A percentile compares a stretch with the other conserved stretches of the same genome.
These are phyloP conservation scores for Oryza australiensis DNA, from an alignment of 176 grass and related monocot species.

Conservation along the genomic window DNA sequence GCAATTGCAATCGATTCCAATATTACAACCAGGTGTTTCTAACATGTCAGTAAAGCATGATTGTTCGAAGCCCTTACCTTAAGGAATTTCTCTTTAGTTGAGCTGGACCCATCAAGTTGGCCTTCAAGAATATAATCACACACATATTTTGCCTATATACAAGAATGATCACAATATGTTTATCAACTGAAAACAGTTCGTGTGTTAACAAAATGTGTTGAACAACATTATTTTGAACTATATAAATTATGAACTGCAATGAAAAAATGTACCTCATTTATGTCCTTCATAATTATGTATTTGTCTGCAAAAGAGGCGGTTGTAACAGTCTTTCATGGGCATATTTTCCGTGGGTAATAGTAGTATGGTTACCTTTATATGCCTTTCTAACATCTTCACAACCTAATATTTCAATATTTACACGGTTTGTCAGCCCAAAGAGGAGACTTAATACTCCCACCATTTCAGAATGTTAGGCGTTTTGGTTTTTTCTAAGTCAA, in stretches of 20 bases:
- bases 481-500: too few species aligned
- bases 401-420: too few species aligned
- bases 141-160: constrained; percentile 74
- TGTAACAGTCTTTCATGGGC: constrained; percentile 49
- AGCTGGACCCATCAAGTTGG: constrained; percentile 94
- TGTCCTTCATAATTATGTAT: constrained; percentile 90
- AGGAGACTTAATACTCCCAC: too few species aligned
- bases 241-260: not conserved
- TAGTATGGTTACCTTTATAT: too few species aligned
- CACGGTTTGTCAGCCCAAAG: too few species aligned
- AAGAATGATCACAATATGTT: not conserved
- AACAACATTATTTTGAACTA: too few species aligned
- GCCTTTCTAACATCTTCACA: too few species aligned
- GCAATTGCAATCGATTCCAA: not conserved
- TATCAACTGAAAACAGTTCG: not conserved
- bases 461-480: too few species aligned
- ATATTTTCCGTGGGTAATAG: too few species aligned
- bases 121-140: constrained; percentile 96
- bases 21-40: constrained; percentile 17
- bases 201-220: too few species aligned
- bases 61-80: constrained; percentile 42
- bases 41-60: constrained; percentile 13
- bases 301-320: constrained; percentile 89
- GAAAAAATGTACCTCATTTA: constrained; percentile 57
- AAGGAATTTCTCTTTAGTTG: constrained; percentile 81